Percentiles rank a stretch among this genome's conserved stretches.
Evolutionary conservation across 1,139 yeast species (phyloP).

Genomic region (Hyphopichia wangnamkhiaoensis): DNA sequence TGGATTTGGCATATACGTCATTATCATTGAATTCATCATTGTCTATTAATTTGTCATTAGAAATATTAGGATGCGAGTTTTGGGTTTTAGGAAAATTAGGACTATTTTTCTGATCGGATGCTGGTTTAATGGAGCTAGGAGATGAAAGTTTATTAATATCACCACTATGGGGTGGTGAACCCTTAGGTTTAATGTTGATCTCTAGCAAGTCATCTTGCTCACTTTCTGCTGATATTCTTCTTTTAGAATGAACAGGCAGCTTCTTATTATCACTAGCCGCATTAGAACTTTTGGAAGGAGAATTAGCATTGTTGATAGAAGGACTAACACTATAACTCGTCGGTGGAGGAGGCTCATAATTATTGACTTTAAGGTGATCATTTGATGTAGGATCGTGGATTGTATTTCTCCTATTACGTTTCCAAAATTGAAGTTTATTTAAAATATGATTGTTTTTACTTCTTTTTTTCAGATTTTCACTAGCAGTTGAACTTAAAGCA

Average conservation of each 20-base stretch:
- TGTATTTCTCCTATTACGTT: slow-evolving; percentile 18
- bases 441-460: slow-evolving; percentile 28
- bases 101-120: background rate
- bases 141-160: slow-evolving; percentile 1
- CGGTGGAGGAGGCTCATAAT: background rate
- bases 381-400: slow-evolving; percentile 2
- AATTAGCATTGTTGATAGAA: background rate
- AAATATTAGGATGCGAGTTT: background rate
- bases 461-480: slow-evolving; percentile 13
- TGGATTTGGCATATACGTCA: background rate
- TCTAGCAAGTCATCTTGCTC: slow-evolving; percentile 5
- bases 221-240: background rate
- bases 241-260: background rate
- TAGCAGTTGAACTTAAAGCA: slow-evolving; percentile 6
- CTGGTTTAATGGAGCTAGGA: background rate
- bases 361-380: background rate
- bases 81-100: background rate
- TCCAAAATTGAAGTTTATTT: slow-evolving; percentile 47
- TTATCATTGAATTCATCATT: slow-evolving; percentile 1
- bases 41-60: background rate
- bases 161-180: background rate
- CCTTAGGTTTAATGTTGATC: slow-evolving; percentile 7
- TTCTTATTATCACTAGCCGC: background rate
- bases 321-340: background rate
- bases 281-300: background rate